These are phyloP conservation scores for Chaetomium cochliodes DNA, from an alignment of 495 filamentous ascomycete species.

Conservation along the genomic window DNA sequence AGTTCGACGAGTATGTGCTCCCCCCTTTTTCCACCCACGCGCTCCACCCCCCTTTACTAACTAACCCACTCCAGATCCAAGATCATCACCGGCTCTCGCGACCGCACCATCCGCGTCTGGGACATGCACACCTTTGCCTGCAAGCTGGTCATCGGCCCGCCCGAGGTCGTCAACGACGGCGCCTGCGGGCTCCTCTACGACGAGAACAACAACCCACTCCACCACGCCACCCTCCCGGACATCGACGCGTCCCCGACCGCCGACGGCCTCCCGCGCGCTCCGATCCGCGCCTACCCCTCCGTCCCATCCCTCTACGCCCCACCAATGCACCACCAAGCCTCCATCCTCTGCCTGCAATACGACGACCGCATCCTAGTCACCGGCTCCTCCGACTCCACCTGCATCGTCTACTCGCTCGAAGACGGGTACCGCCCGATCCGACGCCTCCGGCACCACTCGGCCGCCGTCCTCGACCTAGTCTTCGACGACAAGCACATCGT, in stretches of 20 bases:
- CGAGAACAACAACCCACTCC: slow-evolving; percentile 41
- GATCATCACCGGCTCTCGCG: slow-evolving; percentile 93
- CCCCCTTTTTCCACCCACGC: not conserved
- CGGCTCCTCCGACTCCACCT: slow-evolving; percentile 86
- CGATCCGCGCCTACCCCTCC: slow-evolving; percentile 41
- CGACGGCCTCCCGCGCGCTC: slow-evolving; percentile 23
- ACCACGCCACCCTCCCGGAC: slow-evolving; percentile 50
- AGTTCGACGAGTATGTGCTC: slow-evolving; percentile 83
- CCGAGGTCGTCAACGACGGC: slow-evolving; percentile 47
- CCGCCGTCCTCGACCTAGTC: slow-evolving; percentile 87
- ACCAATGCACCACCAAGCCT: slow-evolving; percentile 70
- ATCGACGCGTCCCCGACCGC: slow-evolving; percentile 25
- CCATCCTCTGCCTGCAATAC: slow-evolving; percentile 91
- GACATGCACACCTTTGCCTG: slow-evolving; percentile 84
- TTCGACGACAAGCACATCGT: slow-evolving; percentile 91
- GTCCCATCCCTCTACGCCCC: slow-evolving; percentile 50
- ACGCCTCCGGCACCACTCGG: slow-evolving; percentile 72
- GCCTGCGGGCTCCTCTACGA: slow-evolving; percentile 42
- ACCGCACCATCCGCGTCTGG: slow-evolving; percentile 94
- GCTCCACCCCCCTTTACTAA: not conserved
- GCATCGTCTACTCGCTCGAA: slow-evolving; percentile 86
- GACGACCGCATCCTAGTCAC: slow-evolving; percentile 91
- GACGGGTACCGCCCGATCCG: slow-evolving; percentile 72
- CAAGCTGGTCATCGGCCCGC: slow-evolving; percentile 70
- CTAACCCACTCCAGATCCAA: slow-evolving; percentile 63